Percentiles rank a stretch among this genome's conserved stretches.
Conservation (phyloP, 2,329 filamentous ascomycete species). For the Emergomyces pasteurianus region DNA sequence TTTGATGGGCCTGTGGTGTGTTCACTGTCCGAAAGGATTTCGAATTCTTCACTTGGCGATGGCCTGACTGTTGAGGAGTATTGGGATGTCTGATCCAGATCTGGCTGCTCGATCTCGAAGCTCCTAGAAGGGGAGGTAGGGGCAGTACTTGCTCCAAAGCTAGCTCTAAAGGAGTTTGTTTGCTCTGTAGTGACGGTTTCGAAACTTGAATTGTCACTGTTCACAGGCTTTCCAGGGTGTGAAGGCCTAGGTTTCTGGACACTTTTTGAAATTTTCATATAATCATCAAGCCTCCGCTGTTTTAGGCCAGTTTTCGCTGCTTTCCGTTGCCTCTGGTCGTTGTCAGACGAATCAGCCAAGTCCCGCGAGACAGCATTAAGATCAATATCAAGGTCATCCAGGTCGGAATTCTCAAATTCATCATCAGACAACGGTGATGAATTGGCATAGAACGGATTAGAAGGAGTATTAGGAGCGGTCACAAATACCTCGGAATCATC, state of each 20-base stretch:
- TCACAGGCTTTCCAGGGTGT: neutral
- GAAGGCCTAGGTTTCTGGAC: neutral
- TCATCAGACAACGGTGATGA: constrained; percentile 6
- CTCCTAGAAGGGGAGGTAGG: constrained; percentile 6
- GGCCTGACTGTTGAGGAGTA: neutral
- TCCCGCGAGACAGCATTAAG: constrained; percentile 5
- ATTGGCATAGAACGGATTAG: neutral
- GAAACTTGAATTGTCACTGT: constrained; percentile 4
- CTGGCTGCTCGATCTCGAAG: neutral
- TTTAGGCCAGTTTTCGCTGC: neutral
- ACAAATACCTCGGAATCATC: constrained; percentile 17
- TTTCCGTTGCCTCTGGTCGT: constrained; percentile 9
- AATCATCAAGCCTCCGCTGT: constrained; percentile 6
- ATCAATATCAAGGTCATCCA: constrained; percentile 9
- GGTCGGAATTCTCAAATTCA: constrained; percentile 12
- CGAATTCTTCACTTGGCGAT: neutral
- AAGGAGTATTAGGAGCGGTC: constrained; percentile 16
- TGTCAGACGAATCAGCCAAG: constrained; percentile 11
- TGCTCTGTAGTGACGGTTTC: neutral
- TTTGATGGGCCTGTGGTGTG: neutral
- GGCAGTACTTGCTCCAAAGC: constrained; percentile 4
- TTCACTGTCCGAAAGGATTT: neutral
- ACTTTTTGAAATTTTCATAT: neutral
- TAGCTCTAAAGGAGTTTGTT: constrained; percentile 3
- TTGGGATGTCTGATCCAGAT: constrained; percentile 2